These are phyloP conservation scores for Akebia trifoliata DNA, from an alignment of 164 flowering plant species.

Conservation along the genomic window DNA sequence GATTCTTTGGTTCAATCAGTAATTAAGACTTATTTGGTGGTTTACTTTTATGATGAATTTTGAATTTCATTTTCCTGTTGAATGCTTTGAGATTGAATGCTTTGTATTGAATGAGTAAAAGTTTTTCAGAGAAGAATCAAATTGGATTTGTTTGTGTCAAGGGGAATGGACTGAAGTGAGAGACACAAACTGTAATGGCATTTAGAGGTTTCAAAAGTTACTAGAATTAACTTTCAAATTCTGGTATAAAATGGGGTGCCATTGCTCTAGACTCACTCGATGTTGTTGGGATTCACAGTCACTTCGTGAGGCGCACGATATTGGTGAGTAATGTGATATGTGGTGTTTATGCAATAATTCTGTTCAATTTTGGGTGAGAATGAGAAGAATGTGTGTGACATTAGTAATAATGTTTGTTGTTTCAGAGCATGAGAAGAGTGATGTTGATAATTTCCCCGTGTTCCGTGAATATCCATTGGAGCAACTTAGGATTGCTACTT, in stretches of 20 bases:
- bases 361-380: not conserved
- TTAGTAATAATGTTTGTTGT: constrained; percentile 7
- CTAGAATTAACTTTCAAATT: constrained; percentile 10
- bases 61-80: not conserved
- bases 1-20: constrained; percentile 1
- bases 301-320: constrained; percentile 34
- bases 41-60: not conserved
- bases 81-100: not conserved
- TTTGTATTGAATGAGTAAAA: not conserved
- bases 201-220: not conserved
- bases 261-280: constrained; percentile 38
- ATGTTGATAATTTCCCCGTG: constrained; percentile 45
- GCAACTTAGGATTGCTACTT: constrained; percentile 75
- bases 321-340: constrained; percentile 36
- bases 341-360: not conserved
- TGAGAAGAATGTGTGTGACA: constrained; percentile 1
- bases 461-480: constrained; percentile 70
- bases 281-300: constrained; percentile 50
- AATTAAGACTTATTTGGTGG: not conserved
- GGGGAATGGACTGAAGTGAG: constrained; percentile 2
- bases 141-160: not conserved
- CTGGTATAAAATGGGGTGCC: constrained; percentile 51
- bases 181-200: not conserved
- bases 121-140: not conserved
- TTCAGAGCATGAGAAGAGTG: constrained; percentile 49